Base-by-base conservation (phyloP, 2,329 filamentous ascomycete genomes). In the Diaporthe caulivora region DNA sequence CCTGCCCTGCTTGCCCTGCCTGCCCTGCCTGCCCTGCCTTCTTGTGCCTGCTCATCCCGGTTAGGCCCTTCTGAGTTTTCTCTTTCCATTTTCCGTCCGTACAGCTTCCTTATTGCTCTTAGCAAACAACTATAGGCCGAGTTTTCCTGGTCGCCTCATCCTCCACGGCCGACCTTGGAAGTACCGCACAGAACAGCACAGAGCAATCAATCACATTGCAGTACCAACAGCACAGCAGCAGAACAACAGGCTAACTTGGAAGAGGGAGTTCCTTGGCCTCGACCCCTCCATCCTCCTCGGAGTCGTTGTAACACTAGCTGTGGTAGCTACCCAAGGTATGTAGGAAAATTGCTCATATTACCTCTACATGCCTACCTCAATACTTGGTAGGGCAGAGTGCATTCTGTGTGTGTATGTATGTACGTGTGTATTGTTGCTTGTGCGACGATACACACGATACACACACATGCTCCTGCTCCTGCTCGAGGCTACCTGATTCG, bases 1-100 rank as follows among this genome's bases (percentile, higher is more conserved):
- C n/a, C n/a, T n/a, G n/a, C n/a, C n/a, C n/a, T n/a, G n/a, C n/a
- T n/a, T n/a, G n/a, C n/a, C n/a, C n/a, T n/a, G n/a, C n/a, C n/a
- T n/a, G n/a, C n/a, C n/a, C n/a, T n/a, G n/a, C n/a, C n/a, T n/a
- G n/a, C n/a, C n/a, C n/a, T n/a, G n/a, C n/a, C n/a, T n/a, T n/a
- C n/a, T n/a, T 29, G 29, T 51, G 70, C 26, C 71, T 73, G 71
- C 71, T 70, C 54, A 54, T 73, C 72, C 65, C 57, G 72, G 72
- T 70, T 73, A 73, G 72, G 21, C 67, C n/a, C 29, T 8, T 71
- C 57, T 70, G 37, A 65, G 15, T 64, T 70, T 70, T 73, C 26
- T 62, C 29, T 62, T 29, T 44, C 44, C 53, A 26, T 60, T 55
- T 9, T 31, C 17, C 37, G 29, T 53, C 51, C n/a, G 8, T 24